These are phyloP conservation scores for Aplosporella prunicola DNA, from an alignment of 2,329 filamentous ascomycete genomes.

Conservation along the genomic window DNA sequence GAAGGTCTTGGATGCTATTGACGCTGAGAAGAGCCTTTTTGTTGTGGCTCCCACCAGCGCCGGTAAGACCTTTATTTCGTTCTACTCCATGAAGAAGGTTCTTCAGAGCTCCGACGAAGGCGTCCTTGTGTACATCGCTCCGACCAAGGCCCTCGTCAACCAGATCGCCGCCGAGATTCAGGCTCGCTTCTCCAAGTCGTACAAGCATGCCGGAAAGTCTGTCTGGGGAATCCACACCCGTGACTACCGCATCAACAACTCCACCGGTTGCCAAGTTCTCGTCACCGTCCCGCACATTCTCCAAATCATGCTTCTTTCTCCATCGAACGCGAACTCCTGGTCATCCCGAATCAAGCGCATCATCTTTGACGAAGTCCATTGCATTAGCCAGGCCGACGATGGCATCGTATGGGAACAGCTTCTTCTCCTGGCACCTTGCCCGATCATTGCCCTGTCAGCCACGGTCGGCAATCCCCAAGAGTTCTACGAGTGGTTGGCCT, in stretches of 20 bases:
- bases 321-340: constrained; percentile 60
- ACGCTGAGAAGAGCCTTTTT: constrained; percentile 59
- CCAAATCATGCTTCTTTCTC: constrained; percentile 65
- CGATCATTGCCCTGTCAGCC: constrained; percentile 69
- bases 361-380: constrained; percentile 77
- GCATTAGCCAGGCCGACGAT: constrained; percentile 66
- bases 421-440: constrained; percentile 62
- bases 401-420: constrained; percentile 73
- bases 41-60: constrained; percentile 70
- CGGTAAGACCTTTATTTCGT: constrained; percentile 76
- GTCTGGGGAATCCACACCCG: constrained; percentile 73
- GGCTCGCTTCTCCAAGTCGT: constrained; percentile 60
- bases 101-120: constrained; percentile 58
- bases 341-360: constrained; percentile 60
- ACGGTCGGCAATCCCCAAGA: constrained; percentile 67
- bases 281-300: constrained; percentile 71
- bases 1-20: constrained; percentile 62
- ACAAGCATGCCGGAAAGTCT: constrained; percentile 51
- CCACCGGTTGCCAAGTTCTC: constrained; percentile 61
- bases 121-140: constrained; percentile 68
- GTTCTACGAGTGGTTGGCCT: constrained; percentile 59
- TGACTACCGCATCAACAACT: constrained; percentile 66
- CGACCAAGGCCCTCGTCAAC: constrained; percentile 74
- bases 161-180: constrained; percentile 74
- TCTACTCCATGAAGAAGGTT: constrained; percentile 74